phyloP scores from a whole-genome alignment of 345 rosid genomes.

The Eucalyptus marginata region DNA sequence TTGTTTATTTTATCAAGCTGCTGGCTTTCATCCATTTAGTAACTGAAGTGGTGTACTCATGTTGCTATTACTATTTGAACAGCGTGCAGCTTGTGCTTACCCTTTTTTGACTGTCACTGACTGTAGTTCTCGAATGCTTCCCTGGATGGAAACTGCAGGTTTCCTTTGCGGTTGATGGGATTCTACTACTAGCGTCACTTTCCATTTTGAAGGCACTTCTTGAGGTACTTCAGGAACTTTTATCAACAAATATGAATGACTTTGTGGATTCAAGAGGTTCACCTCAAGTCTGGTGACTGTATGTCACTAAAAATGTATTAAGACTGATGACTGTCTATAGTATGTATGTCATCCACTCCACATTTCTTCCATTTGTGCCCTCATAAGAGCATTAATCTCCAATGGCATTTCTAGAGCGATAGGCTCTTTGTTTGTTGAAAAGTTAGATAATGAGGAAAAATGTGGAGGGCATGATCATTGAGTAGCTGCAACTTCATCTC shows the following conservation, averaged over 20 bases:
- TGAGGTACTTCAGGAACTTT: slow-evolving; percentile 26
- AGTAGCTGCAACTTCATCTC: neutral
- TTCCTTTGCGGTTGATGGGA: slow-evolving; percentile 80
- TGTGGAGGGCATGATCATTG: neutral
- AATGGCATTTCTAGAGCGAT: neutral
- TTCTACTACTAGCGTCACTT: slow-evolving; percentile 54
- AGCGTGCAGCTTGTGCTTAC: neutral
- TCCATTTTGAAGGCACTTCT: slow-evolving; percentile 62
- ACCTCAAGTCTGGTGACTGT: neutral
- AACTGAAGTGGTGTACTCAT: neutral
- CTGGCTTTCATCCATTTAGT: neutral
- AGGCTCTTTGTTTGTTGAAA: neutral
- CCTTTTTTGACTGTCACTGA: neutral
- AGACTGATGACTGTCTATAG: neutral
- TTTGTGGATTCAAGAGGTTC: neutral
- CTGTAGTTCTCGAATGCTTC: neutral
- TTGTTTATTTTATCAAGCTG: neutral
- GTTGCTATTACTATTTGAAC: neutral
- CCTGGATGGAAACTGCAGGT: slow-evolving; percentile 21
- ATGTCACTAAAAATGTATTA: neutral
- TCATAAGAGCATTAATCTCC: neutral
- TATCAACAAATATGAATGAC: neutral
- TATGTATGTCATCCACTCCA: neutral
- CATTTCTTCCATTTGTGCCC: neutral
- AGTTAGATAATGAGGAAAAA: neutral